A percentile compares a stretch with the other conserved stretches of the same genome.
Evolutionary conservation across 2,329 filamentous ascomycete species (phyloP).

Genomic region (Aspergillaceae sp.): DNA sequence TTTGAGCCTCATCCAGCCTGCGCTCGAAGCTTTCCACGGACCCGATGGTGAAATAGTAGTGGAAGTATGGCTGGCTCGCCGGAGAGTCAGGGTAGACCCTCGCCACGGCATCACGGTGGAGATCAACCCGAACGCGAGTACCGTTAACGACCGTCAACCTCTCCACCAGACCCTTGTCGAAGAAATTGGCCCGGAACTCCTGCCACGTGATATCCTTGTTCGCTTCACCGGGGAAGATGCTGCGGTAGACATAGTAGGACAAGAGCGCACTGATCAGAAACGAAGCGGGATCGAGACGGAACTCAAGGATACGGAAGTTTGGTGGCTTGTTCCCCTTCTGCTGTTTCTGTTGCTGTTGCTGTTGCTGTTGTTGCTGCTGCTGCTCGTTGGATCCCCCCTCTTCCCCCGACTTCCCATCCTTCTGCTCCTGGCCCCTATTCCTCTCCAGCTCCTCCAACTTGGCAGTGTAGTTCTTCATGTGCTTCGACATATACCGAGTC

Average conservation of each 20-base stretch:
- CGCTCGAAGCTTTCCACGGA: slow-evolving; percentile 89
- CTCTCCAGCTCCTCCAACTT: slow-evolving; percentile 19
- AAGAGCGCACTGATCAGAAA: slow-evolving; percentile 52
- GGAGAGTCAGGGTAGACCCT: slow-evolving; percentile 68
- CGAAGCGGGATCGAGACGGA: slow-evolving; percentile 48
- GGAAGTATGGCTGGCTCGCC: slow-evolving; percentile 59
- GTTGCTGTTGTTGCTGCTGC: slow-evolving; percentile 12
- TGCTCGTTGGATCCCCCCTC: slow-evolving; percentile 1
- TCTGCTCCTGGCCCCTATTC: slow-evolving; percentile 11
- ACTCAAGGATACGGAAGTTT: slow-evolving; percentile 33
- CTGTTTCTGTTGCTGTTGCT: slow-evolving; percentile 18
- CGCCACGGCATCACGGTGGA: slow-evolving; percentile 65
- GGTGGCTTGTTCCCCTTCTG: slow-evolving; percentile 19
- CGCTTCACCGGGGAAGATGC: slow-evolving; percentile 58
- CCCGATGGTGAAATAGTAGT: slow-evolving; percentile 92
- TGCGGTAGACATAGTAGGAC: slow-evolving; percentile 54
- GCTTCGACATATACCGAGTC: slow-evolving; percentile 47
- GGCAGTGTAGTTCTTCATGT: slow-evolving; percentile 45
- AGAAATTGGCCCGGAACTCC: slow-evolving; percentile 84
- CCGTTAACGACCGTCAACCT: slow-evolving; percentile 76
- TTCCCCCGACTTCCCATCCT: slow-evolving; percentile 23
- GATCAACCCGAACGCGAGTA: slow-evolving; percentile 67
- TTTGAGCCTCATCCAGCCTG: slow-evolving; percentile 77
- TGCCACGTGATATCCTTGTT: slow-evolving; percentile 91
- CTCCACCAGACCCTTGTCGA: slow-evolving; percentile 92